Conservation (phyloP, 208 protist species). For the Leishmania aethiopica region DNA sequence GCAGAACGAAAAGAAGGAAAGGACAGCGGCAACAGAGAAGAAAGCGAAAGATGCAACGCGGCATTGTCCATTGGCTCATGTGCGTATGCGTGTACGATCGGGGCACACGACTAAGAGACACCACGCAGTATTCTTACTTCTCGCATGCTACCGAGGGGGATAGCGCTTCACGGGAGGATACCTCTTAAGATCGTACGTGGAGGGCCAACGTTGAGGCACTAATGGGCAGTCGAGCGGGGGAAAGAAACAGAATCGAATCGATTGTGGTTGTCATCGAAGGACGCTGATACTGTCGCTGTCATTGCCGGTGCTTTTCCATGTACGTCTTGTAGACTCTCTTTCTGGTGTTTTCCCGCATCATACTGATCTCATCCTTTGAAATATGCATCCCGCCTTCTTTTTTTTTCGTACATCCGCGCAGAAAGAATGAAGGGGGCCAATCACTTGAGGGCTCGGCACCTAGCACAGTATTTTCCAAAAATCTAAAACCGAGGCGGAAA, state of each 20-base stretch:
- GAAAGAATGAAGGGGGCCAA: neutral
- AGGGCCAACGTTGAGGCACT: neutral
- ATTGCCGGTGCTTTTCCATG: neutral
- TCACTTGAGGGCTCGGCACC: neutral
- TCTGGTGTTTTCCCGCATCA: neutral
- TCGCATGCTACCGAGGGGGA: neutral
- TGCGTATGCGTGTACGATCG: neutral
- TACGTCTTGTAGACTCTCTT: neutral
- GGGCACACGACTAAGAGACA: neutral
- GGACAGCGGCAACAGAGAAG: neutral
- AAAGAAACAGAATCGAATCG: neutral
- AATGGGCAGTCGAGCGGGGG: neutral
- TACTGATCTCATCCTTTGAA: neutral
- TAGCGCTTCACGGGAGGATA: neutral
- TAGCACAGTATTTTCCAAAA: neutral
- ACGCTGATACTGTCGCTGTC: neutral
- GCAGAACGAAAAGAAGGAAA: too few relatives aligned
- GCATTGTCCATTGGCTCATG: neutral
- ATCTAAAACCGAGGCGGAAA: neutral
- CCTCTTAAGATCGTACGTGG: neutral
- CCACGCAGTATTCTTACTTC: neutral
- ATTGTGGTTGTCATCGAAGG: neutral
- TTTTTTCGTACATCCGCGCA: neutral
- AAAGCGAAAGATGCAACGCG: neutral
- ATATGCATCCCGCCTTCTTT: neutral